These are phyloP conservation scores for Gnomoniopsis sp. DNA, from an alignment of 2,329 filamentous ascomycete species.

Conservation along the genomic window DNA sequence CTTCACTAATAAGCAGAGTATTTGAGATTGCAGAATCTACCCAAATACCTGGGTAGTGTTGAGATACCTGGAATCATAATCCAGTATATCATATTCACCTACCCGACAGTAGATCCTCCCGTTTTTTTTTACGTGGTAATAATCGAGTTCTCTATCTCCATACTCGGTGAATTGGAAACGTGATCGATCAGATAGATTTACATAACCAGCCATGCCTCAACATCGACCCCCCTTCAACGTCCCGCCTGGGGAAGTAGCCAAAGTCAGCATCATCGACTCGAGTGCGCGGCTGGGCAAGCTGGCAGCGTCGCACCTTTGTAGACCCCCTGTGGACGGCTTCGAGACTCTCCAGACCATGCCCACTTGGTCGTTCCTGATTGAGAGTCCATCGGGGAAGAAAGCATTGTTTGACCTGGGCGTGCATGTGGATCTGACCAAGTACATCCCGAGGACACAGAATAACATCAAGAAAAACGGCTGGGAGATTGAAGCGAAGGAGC, in stretches of 20 bases:
- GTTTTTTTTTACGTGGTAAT: too few species aligned
- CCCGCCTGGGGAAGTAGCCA: conserved; percentile 3
- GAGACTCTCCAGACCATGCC: neutral
- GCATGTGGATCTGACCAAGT: conserved; percentile 5
- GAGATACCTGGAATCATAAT: too few species aligned
- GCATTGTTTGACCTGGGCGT: conserved; percentile 7
- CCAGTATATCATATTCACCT: too few species aligned
- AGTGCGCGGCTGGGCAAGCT: neutral
- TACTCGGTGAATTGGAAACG: neutral
- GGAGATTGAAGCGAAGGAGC: neutral
- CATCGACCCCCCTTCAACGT: conserved; percentile 1
- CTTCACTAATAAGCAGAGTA: too few species aligned
- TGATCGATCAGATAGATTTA: neutral
- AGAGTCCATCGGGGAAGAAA: conserved; percentile 6
- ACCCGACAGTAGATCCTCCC: too few species aligned
- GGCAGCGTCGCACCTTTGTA: neutral
- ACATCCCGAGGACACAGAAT: neutral
- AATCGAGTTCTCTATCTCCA: neutral
- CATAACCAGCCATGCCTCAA: neutral
- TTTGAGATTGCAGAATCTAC: too few species aligned
- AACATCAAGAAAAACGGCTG: neutral
- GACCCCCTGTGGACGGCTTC: neutral
- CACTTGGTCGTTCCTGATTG: conserved; percentile 8
- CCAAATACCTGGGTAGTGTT: too few species aligned
- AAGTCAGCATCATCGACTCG: conserved; percentile 15